Conservation (phyloP, 1,139 yeast species). For the Debaryomyces nepalensis region DNA sequence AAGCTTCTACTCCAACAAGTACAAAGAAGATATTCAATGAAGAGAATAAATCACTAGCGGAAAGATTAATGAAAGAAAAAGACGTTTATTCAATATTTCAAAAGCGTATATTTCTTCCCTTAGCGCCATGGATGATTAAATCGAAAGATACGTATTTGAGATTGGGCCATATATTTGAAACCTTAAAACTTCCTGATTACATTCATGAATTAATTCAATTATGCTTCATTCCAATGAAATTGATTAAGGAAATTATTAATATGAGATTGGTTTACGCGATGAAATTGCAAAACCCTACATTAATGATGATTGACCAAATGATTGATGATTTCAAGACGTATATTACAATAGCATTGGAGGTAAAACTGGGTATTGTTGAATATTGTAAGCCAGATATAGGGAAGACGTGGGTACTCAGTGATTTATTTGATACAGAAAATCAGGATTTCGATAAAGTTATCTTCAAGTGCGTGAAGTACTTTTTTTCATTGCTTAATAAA, state of each 20-base stretch:
- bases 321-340: slow-evolving; percentile 83
- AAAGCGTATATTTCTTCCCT: slow-evolving; percentile 59
- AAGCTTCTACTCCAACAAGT: slow-evolving; percentile 33
- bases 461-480: slow-evolving; percentile 73
- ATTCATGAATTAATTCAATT: slow-evolving; percentile 68
- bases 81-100: slow-evolving; percentile 73
- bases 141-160: slow-evolving; percentile 74
- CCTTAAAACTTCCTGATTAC: slow-evolving; percentile 76
- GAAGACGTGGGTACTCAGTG: slow-evolving; percentile 76
- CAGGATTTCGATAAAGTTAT: slow-evolving; percentile 70
- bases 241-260: slow-evolving; percentile 79
- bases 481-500: slow-evolving; percentile 69
- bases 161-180: slow-evolving; percentile 65
- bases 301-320: slow-evolving; percentile 96
- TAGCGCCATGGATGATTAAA: slow-evolving; percentile 77
- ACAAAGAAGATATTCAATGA: slow-evolving; percentile 55
- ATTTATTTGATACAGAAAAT: slow-evolving; percentile 61
- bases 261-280: slow-evolving; percentile 79
- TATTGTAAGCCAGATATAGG: slow-evolving; percentile 64
- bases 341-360: slow-evolving; percentile 74
- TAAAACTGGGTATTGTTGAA: slow-evolving; percentile 68
- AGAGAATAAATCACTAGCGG: slow-evolving; percentile 74
- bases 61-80: slow-evolving; percentile 82
- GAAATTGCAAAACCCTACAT: slow-evolving; percentile 81
- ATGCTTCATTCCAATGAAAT: slow-evolving; percentile 75